A percentile compares a stretch with the other conserved stretches of the same genome.
phyloP scores from a whole-genome alignment of 345 rosid species.

The Melaleuca quinquenervia region DNA sequence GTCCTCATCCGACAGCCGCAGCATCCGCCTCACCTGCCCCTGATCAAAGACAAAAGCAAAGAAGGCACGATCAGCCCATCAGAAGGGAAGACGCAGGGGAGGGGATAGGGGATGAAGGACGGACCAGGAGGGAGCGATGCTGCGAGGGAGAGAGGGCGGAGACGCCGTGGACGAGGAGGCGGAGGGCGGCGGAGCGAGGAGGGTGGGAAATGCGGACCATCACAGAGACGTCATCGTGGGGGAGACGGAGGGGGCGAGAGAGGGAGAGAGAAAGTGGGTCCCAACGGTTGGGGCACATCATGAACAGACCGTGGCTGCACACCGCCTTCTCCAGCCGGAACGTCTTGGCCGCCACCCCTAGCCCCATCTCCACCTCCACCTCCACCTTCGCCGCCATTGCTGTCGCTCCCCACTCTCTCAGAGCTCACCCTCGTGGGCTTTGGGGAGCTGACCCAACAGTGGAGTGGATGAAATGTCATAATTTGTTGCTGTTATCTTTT shows the following conservation, averaged over 20 bases:
- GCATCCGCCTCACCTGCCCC: constrained; percentile 38
- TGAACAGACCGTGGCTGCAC: constrained; percentile 51
- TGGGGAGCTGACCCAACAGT: neutral
- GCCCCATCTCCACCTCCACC: constrained; percentile 1
- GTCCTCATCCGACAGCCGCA: constrained; percentile 28
- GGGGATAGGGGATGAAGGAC: neutral
- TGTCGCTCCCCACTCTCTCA: too few relatives aligned
- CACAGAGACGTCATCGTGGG: constrained; percentile 5
- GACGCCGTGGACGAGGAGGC: constrained; percentile 11
- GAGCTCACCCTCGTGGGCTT: neutral
- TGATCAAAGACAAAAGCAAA: neutral
- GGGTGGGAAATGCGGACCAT: constrained; percentile 26
- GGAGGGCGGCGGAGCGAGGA: constrained; percentile 7
- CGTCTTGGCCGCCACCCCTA: constrained; percentile 5
- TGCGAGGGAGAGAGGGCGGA: constrained; percentile 12
- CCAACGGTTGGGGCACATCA: constrained; percentile 45
- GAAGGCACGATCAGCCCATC: neutral
- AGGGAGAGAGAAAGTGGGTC: constrained; percentile 26
- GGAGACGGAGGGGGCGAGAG: constrained; percentile 32
- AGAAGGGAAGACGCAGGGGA: neutral
- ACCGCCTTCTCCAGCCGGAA: constrained; percentile 35
- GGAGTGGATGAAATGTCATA: neutral
- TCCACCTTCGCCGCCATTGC: neutral
- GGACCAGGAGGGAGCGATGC: constrained; percentile 6
- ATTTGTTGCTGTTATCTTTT: too few relatives aligned